Evolutionary conservation across 2,329 filamentous ascomycete genomes (phyloP).

Genomic region (Cytospora piceae): DNA sequence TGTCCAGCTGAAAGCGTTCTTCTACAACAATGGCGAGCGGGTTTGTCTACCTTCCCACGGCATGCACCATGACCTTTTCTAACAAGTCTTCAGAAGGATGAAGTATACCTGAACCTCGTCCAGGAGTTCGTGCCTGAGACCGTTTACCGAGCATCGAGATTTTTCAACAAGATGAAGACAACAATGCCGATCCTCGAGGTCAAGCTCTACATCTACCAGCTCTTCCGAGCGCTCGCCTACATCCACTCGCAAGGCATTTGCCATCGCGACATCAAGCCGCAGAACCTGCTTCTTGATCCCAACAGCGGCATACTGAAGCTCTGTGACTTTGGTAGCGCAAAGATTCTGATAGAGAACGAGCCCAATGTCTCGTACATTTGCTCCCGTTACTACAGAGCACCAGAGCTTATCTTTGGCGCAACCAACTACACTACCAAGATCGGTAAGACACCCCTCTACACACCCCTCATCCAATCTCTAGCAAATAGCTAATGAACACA

Average conservation of each 20-base stretch:
- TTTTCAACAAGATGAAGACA: conserved; percentile 99
- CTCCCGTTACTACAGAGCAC: conserved; percentile 97
- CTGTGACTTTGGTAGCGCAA: conserved; percentile 98
- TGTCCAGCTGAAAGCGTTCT: conserved; percentile 98
- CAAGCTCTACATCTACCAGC: conserved; percentile 99
- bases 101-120: conserved; percentile 97
- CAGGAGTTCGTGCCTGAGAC: conserved; percentile 98
- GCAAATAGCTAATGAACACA: not conserved
- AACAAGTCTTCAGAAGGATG: conserved; percentile 73
- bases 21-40: conserved; percentile 98
- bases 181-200: conserved; percentile 99
- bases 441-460: conserved; percentile 62
- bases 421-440: conserved; percentile 99
- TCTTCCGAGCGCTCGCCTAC: conserved; percentile 97
- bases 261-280: conserved; percentile 98
- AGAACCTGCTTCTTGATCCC: conserved; percentile 94
- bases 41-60: conserved; percentile 55
- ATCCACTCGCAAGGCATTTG: conserved; percentile 99
- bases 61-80: conserved; percentile 29
- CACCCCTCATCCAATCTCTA: not conserved
- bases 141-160: conserved; percentile 94
- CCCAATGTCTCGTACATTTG: conserved; percentile 99
- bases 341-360: conserved; percentile 98
- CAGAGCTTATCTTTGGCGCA: conserved; percentile 96
- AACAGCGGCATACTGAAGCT: conserved; percentile 91